A percentile compares a stretch with the other conserved stretches of the same genome.
Conservation (phyloP, 257 asterid genomes). For the Solanum megistacrolobum region DNA sequence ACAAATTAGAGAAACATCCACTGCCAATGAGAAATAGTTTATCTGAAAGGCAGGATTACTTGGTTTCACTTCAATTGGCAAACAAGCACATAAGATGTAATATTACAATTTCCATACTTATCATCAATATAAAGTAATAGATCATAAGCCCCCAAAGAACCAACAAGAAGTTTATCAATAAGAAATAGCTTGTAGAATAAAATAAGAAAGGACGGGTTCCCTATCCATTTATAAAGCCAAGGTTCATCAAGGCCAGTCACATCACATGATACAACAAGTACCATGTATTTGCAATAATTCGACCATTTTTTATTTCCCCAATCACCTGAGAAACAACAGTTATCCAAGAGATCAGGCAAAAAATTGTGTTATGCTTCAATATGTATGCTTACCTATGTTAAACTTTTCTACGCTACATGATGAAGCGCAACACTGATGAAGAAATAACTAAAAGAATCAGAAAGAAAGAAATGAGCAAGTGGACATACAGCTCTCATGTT, state of each 20-base stretch:
- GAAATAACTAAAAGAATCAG: neutral
- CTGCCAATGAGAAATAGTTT: neutral
- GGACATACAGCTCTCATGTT: conserved; percentile 73
- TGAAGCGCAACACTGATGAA: neutral
- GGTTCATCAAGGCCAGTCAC: neutral
- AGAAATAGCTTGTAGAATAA: neutral
- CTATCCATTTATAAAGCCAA: neutral
- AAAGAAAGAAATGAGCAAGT: neutral
- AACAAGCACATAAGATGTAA: neutral
- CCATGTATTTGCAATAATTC: neutral
- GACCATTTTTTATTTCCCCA: neutral
- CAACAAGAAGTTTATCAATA: neutral
- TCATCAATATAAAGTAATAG: neutral
- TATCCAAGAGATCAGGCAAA: neutral
- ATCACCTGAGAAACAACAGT: neutral
- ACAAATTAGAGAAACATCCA: neutral
- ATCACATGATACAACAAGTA: neutral
- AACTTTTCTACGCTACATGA: neutral
- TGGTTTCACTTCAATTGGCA: neutral
- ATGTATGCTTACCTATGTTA: neutral
- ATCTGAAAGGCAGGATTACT: neutral
- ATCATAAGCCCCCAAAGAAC: neutral
- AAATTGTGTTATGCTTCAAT: neutral
- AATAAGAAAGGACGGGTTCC: neutral
- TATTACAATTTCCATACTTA: neutral